Conservation (phyloP, 495 filamentous ascomycete species). For the Bryoglossum gracile region DNA sequence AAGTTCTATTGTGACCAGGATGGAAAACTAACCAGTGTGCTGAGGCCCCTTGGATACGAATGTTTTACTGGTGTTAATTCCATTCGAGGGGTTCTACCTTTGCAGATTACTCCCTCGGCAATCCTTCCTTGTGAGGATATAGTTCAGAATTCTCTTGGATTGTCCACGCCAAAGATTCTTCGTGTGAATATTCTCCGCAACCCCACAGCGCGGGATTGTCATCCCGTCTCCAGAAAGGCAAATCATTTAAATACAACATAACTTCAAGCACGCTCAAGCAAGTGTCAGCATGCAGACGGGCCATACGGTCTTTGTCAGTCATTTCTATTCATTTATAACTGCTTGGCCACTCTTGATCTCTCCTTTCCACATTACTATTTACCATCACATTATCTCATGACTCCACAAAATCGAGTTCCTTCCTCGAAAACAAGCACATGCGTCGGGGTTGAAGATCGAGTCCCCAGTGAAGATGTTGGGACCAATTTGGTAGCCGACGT, state of each 20-base stretch:
- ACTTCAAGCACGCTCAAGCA: not conserved
- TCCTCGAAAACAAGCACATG: not conserved
- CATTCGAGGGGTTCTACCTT: not conserved
- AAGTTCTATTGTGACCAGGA: too few species aligned
- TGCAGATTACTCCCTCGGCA: not conserved
- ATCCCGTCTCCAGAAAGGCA: not conserved
- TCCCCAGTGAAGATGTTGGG: slow-evolving; percentile 57
- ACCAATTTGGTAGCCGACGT: slow-evolving; percentile 52
- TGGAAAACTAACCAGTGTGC: too few species aligned
- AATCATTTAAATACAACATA: not conserved
- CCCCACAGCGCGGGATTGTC: not conserved
- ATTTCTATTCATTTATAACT: not conserved
- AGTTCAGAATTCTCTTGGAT: not conserved
- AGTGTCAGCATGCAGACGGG: not conserved
- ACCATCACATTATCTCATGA: not conserved
- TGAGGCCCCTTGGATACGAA: too few species aligned
- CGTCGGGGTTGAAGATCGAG: slow-evolving; percentile 50
- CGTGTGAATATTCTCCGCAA: not conserved
- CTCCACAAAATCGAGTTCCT: not conserved
- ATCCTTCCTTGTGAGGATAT: not conserved
- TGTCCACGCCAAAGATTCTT: too few species aligned
- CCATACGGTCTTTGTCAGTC: not conserved
- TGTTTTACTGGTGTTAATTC: not conserved
- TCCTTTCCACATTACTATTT: not conserved
- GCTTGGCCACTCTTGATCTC: not conserved